phyloP scores from a whole-genome alignment of 2,329 filamentous ascomycete species.

The Diaporthe amygdali region DNA sequence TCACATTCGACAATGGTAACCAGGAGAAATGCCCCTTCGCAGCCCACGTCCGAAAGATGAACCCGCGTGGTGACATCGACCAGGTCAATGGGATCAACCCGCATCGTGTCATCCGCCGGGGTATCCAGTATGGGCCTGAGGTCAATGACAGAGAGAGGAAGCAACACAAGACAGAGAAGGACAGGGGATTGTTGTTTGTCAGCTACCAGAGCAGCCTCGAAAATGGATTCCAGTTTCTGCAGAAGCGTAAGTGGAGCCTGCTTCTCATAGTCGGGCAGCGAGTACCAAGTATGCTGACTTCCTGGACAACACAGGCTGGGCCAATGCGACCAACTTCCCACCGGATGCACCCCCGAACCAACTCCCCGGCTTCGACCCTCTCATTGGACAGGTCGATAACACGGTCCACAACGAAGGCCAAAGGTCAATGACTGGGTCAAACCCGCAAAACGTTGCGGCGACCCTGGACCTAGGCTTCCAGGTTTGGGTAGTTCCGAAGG shows the following conservation, averaged over 20 bases:
- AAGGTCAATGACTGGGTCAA: constrained; percentile 33
- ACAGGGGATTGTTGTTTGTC: constrained; percentile 50
- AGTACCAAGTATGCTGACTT: background rate
- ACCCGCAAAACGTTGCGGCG: constrained; percentile 28
- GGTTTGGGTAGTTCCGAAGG: constrained; percentile 45
- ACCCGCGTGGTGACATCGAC: constrained; percentile 44
- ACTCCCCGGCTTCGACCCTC: constrained; percentile 40
- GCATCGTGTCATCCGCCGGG: constrained; percentile 47
- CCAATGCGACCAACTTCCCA: constrained; percentile 27
- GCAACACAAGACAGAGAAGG: constrained; percentile 33
- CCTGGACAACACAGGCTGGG: constrained; percentile 4
- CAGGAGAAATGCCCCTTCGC: constrained; percentile 49
- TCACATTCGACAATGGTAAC: constrained; percentile 38
- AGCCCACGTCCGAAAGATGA: constrained; percentile 52
- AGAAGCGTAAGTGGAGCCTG: constrained; percentile 34
- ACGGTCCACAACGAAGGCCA: constrained; percentile 27
- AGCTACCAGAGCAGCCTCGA: constrained; percentile 50
- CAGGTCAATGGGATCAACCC: constrained; percentile 29
- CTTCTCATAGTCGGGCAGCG: too few species aligned
- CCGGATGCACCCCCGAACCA: constrained; percentile 18
- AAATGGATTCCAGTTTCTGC: constrained; percentile 46
- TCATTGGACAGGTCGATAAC: constrained; percentile 38
- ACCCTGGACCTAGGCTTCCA: constrained; percentile 30
- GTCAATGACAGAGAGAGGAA: constrained; percentile 39
- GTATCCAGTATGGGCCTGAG: constrained; percentile 48